A percentile compares a stretch with the other conserved stretches of the same genome.
phyloP scores from a whole-genome alignment of 495 filamentous ascomycete genomes.

The Neurospora terricola region DNA sequence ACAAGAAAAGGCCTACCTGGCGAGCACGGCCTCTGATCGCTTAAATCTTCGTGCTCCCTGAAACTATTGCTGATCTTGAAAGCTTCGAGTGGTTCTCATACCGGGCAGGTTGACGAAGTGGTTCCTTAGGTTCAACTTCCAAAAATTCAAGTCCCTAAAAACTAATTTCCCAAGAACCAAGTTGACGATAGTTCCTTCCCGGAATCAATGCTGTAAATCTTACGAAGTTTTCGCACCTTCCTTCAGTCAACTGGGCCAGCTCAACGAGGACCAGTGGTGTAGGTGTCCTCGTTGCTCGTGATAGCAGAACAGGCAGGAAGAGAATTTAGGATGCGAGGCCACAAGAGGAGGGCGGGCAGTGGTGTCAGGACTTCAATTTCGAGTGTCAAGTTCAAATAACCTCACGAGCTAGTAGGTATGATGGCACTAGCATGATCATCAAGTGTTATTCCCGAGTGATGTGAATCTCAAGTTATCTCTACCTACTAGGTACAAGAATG shows the following conservation, averaged over 20 bases:
- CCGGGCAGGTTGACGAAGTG: not conserved
- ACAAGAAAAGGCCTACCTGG: too few species aligned
- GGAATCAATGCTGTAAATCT: not conserved
- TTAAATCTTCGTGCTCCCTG: too few species aligned
- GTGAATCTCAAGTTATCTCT: not conserved
- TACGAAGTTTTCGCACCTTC: not conserved
- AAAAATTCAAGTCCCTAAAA: not conserved
- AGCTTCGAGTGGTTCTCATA: not conserved
- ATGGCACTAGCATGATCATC: not conserved
- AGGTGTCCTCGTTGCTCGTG: not conserved
- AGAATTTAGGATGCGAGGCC: not conserved
- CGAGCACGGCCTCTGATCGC: too few species aligned
- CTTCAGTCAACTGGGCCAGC: not conserved
- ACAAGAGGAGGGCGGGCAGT: not conserved
- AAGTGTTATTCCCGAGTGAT: not conserved
- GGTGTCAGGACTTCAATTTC: not conserved
- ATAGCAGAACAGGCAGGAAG: not conserved
- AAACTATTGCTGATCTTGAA: not conserved
- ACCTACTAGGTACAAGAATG: not conserved
- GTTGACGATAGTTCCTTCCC: not conserved
- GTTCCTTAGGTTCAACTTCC: not conserved
- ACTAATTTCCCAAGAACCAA: not conserved
- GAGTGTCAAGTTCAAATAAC: not conserved
- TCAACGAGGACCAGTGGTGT: not conserved
- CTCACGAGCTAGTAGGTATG: not conserved